phyloP scores from a whole-genome alignment of 2,329 filamentous ascomycete species.

The Rutstroemia sp. region DNA sequence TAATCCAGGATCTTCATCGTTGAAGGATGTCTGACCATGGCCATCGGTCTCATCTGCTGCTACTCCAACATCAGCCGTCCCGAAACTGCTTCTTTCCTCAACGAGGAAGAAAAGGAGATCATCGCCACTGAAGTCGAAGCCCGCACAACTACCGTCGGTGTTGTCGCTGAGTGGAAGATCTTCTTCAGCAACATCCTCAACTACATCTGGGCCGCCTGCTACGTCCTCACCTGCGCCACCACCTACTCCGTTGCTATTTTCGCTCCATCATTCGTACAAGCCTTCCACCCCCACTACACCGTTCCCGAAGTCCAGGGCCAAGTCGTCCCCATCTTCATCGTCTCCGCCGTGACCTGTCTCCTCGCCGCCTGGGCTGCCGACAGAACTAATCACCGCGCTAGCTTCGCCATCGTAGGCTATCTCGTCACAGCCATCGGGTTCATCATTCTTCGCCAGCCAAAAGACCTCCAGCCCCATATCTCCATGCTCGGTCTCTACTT shows the following conservation, averaged over 20 bases:
- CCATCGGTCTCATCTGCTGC: conserved; percentile 37
- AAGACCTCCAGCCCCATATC: conserved; percentile 11
- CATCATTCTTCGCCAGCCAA: conserved; percentile 29
- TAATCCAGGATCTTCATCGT: conserved; percentile 40
- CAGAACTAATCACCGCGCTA: conserved; percentile 29
- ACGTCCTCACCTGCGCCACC: conserved; percentile 40
- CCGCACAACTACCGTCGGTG: conserved; percentile 54
- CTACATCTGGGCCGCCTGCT: conserved; percentile 34
- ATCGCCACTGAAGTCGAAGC: conserved; percentile 27
- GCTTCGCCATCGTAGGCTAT: conserved; percentile 30
- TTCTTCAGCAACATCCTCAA: conserved; percentile 58
- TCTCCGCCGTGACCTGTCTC: conserved; percentile 29
- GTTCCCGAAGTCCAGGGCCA: conserved; percentile 46
- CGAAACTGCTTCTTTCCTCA: conserved; percentile 17
- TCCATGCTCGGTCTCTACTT: conserved; percentile 54
- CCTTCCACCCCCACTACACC: conserved; percentile 62
- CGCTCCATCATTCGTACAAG: conserved; percentile 55
- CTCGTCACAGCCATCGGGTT: conserved; percentile 29
- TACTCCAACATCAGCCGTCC: conserved; percentile 23
- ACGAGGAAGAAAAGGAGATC: conserved; percentile 33
- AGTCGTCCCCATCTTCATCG: conserved; percentile 34
- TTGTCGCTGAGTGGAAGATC: conserved; percentile 50
- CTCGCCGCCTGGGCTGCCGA: conserved; percentile 31
- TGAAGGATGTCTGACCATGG: conserved; percentile 39
- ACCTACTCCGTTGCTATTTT: conserved; percentile 45